These are phyloP conservation scores for Paramyrothecium sp. DNA, from an alignment of 2,329 filamentous ascomycete species.

Conservation along the genomic window DNA sequence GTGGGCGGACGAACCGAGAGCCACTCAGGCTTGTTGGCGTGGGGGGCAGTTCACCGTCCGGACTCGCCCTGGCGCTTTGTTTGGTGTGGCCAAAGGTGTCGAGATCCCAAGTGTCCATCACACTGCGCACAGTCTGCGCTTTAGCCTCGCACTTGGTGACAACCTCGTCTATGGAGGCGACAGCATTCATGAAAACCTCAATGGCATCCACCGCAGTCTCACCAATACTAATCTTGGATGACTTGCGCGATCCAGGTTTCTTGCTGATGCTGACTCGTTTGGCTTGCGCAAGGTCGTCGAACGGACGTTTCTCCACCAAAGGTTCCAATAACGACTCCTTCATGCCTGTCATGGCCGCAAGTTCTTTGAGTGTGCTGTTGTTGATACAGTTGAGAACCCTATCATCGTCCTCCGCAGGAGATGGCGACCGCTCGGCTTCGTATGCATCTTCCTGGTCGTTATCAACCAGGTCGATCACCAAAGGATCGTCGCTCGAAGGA, in stretches of 20 bases:
- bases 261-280: conserved; percentile 59
- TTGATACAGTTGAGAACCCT: conserved; percentile 80
- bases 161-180: conserved; percentile 79
- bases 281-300: conserved; percentile 63
- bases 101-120: conserved; percentile 47
- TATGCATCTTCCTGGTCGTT: conserved; percentile 41
- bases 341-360: conserved; percentile 79
- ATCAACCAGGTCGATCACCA: conserved; percentile 33
- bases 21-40: conserved; percentile 39
- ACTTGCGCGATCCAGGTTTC: conserved; percentile 43
- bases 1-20: conserved; percentile 36
- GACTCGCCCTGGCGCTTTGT: conserved; percentile 24
- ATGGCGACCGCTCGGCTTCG: conserved; percentile 30
- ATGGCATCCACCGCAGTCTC: conserved; percentile 50
- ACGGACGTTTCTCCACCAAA: conserved; percentile 75
- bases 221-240: conserved; percentile 47
- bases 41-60: conserved; percentile 35
- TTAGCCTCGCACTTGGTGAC: conserved; percentile 74
- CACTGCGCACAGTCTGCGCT: conserved; percentile 54
- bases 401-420: conserved; percentile 27
- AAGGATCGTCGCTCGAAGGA: conserved; percentile 31
- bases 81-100: conserved; percentile 44
- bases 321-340: conserved; percentile 67
- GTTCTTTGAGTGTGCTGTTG: conserved; percentile 68
- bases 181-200: conserved; percentile 74